These are phyloP conservation scores for Alternaria metachromatica DNA, from an alignment of 2,329 filamentous ascomycete species.

Conservation along the genomic window DNA sequence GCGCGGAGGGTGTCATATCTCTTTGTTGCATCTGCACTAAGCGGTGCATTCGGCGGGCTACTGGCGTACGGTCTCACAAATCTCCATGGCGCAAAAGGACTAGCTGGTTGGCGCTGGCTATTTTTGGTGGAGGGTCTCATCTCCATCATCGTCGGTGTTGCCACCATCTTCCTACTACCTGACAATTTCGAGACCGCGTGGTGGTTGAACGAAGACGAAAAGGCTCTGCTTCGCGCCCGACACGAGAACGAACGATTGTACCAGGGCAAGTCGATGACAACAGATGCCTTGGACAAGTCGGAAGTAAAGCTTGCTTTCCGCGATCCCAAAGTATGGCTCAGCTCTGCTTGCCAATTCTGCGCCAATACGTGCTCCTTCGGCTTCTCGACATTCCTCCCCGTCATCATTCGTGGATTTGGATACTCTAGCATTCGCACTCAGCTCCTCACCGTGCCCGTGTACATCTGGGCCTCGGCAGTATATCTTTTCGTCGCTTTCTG, in stretches of 20 bases:
- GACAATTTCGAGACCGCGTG: constrained; percentile 55
- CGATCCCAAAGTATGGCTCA: constrained; percentile 60
- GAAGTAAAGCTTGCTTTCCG: constrained; percentile 81
- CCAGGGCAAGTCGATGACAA: constrained; percentile 64
- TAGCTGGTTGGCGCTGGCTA: constrained; percentile 46
- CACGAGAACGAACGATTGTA: constrained; percentile 54
- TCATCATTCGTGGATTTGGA: constrained; percentile 30
- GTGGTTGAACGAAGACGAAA: constrained; percentile 59
- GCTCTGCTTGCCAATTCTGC: constrained; percentile 56
- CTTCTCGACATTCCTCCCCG: constrained; percentile 30
- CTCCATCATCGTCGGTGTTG: constrained; percentile 56
- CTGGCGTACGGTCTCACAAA: constrained; percentile 52
- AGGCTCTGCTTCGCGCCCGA: constrained; percentile 58
- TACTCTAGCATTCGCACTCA: constrained; percentile 31
- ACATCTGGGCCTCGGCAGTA: constrained; percentile 26
- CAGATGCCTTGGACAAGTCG: constrained; percentile 90
- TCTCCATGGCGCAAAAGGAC: constrained; percentile 13
- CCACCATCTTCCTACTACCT: constrained; percentile 59
- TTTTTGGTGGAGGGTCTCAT: constrained; percentile 66
- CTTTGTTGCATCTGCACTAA: constrained; percentile 58
- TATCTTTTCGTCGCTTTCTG: constrained; percentile 29
- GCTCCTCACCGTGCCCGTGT: constrained; percentile 36
- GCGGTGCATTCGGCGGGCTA: constrained; percentile 63
- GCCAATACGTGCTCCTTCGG: constrained; percentile 23
- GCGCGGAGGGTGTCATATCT: constrained; percentile 59